phyloP scores from a whole-genome alignment of 768 basidiomycete genomes.

The Termitomyces sp. region DNA sequence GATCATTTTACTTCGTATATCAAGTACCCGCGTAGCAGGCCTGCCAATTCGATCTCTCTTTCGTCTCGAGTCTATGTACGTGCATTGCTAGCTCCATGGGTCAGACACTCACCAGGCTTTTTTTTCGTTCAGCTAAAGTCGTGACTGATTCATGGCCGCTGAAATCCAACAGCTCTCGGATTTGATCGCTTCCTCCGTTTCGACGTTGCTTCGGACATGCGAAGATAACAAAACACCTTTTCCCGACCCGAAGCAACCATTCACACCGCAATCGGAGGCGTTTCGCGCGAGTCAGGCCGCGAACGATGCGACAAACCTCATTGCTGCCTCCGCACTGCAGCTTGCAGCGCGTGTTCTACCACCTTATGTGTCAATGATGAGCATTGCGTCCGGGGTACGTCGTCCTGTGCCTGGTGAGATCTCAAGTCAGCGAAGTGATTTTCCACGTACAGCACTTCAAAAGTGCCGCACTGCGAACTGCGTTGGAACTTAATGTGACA shows the following conservation, averaged over 20 bases:
- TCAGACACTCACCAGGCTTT: too few species aligned
- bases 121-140: background rate
- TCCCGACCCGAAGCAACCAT: constrained; percentile 26
- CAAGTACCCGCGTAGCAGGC: too few species aligned
- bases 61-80: too few species aligned
- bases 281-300: constrained; percentile 26
- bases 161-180: constrained; percentile 19
- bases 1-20: too few species aligned
- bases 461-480: constrained; percentile 22
- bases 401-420: background rate
- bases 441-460: constrained; percentile 15
- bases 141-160: constrained; percentile 5
- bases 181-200: constrained; percentile 19
- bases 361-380: constrained; percentile 21
- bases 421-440: background rate
- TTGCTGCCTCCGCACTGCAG: constrained; percentile 32
- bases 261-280: constrained; percentile 25
- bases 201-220: constrained; percentile 24
- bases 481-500: constrained; percentile 23
- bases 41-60: too few species aligned
- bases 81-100: too few species aligned
- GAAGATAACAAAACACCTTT: constrained; percentile 18
- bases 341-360: constrained; percentile 27
- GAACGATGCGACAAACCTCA: constrained; percentile 26
- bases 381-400: constrained; percentile 23